Conservation (phyloP, 345 rosid genomes). For the Dipteronia dyeriana region DNA sequence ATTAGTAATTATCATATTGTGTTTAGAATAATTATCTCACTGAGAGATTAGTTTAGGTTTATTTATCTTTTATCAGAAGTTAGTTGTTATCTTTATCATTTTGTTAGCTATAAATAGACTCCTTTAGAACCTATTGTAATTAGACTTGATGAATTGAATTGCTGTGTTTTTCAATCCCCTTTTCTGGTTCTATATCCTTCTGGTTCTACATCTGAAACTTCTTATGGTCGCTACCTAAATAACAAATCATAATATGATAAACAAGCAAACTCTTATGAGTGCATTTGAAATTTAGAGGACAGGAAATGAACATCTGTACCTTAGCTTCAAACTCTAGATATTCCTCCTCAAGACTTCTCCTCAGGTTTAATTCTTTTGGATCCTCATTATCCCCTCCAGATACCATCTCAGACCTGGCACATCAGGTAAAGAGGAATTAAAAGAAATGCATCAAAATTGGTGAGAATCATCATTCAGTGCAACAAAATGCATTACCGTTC, state of each 20-base stretch:
- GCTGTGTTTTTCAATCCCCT: no score
- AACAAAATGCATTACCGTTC: slow-evolving; percentile 50
- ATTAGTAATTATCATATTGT: no score
- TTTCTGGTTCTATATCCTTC: no score
- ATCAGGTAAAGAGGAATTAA: slow-evolving; percentile 18
- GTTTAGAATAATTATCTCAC: no score
- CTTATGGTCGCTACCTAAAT: background rate
- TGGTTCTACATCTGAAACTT: no score
- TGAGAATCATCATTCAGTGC: slow-evolving; percentile 12
- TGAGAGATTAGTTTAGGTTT: no score
- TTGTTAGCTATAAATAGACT: no score
- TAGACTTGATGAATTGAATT: no score
- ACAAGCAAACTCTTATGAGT: background rate
- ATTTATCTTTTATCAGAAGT: no score
- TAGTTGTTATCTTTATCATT: no score
- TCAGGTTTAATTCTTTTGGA: slow-evolving; percentile 58
- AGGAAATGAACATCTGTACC: slow-evolving; percentile 41
- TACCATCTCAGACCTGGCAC: slow-evolving; percentile 56
- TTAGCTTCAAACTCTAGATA: slow-evolving; percentile 86
- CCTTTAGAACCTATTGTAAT: no score
- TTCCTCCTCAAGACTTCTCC: slow-evolving; percentile 86
- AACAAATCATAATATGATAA: background rate
- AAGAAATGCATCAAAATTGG: slow-evolving; percentile 17
- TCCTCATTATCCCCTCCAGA: slow-evolving; percentile 49
- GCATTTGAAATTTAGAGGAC: background rate